Percentiles rank a stretch among this genome's conserved stretches.
phyloP scores from a whole-genome alignment of 2,329 filamentous ascomycete species.

The Colletotrichum orbiculare region DNA sequence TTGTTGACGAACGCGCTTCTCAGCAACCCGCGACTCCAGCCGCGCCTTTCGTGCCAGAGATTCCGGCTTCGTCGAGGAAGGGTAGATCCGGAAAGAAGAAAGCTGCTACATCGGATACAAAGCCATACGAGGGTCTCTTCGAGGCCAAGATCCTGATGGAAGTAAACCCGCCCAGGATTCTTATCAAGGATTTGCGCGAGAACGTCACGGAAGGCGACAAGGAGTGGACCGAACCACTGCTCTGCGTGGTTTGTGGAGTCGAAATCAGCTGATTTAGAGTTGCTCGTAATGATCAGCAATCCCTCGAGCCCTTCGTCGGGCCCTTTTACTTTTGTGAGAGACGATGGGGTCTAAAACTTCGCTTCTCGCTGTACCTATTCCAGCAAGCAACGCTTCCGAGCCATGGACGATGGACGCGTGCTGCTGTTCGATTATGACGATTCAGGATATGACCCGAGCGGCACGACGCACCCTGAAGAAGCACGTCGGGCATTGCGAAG shows the following conservation, averaged over 20 bases:
- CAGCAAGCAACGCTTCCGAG: conserved; percentile 16
- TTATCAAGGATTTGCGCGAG: conserved; percentile 63
- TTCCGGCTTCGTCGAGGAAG: conserved; percentile 38
- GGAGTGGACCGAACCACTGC: conserved; percentile 62
- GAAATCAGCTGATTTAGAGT: conserved; percentile 53
- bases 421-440: conserved; percentile 17
- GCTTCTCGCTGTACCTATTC: conserved; percentile 33
- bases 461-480: conserved; percentile 3
- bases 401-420: neutral
- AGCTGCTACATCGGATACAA: conserved; percentile 50
- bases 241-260: conserved; percentile 62
- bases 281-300: conserved; percentile 2
- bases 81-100: conserved; percentile 44
- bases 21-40: conserved; percentile 39
- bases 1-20: conserved; percentile 38
- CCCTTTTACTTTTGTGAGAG: neutral
- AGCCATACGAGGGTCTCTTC: conserved; percentile 64
- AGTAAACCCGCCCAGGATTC: conserved; percentile 58
- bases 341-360: conserved; percentile 18
- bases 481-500: neutral
- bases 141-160: conserved; percentile 61
- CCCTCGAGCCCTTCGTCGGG: conserved; percentile 4
- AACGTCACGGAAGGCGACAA: conserved; percentile 60
- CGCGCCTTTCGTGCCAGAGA: conserved; percentile 23
- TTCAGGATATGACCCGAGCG: conserved; percentile 17